Conservation (phyloP, 257 asterid genomes). For the Ophiorrhiza pumila region DNA sequence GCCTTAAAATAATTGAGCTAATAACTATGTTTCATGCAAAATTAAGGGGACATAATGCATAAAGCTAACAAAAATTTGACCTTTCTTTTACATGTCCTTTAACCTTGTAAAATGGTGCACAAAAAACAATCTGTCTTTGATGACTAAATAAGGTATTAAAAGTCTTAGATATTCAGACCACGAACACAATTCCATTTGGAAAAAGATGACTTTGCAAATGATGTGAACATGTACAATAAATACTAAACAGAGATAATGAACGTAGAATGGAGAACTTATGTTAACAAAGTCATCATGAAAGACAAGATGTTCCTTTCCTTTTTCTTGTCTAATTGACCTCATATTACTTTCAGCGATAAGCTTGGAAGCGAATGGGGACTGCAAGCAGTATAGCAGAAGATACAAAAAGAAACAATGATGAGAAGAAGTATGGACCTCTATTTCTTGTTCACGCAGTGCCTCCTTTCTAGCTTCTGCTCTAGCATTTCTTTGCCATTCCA, state of each 20-base stretch:
- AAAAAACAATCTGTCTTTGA: background rate
- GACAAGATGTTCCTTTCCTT: too few species aligned
- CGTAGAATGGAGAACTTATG: background rate
- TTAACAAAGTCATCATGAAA: background rate
- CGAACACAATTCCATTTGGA: background rate
- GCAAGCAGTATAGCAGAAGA: background rate
- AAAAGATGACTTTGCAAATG: background rate
- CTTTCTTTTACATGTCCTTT: background rate
- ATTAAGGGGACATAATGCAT: background rate
- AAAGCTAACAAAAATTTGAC: background rate
- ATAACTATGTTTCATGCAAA: background rate
- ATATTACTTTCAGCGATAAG: background rate
- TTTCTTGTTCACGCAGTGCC: slow-evolving; percentile 55
- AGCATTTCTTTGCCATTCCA: slow-evolving; percentile 81
- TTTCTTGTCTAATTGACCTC: background rate
- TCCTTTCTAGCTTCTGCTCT: slow-evolving; percentile 90
- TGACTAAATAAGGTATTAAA: background rate
- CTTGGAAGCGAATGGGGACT: background rate
- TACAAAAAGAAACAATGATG: background rate
- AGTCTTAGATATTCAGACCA: background rate
- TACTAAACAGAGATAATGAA: background rate
- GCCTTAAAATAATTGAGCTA: background rate
- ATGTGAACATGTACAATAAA: background rate
- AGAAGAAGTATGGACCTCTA: slow-evolving; percentile 47
- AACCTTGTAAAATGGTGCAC: background rate